Conservation (phyloP, 371 early-diverging fungal genomes). For the Actinomortierella wolfii region DNA sequence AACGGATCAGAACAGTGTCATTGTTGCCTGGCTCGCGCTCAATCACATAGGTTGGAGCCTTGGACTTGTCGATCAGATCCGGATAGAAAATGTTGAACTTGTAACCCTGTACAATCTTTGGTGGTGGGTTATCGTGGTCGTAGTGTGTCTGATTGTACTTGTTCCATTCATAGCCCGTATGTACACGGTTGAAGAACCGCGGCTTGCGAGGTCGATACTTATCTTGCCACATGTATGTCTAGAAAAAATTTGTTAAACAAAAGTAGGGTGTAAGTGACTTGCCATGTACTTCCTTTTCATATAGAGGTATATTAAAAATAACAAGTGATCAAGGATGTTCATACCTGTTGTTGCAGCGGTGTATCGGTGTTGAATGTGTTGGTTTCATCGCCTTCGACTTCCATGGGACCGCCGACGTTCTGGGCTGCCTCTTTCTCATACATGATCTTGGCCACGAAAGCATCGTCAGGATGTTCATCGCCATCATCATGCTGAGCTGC, state of each 20-base stretch:
- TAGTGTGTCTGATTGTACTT: constrained; percentile 98
- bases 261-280: not conserved
- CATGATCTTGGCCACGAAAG: constrained; percentile 42
- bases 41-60: constrained; percentile 87
- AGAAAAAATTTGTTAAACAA: constrained; percentile 1
- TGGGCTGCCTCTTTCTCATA: constrained; percentile 77
- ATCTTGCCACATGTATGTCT: constrained; percentile 85
- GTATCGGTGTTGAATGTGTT: constrained; percentile 78
- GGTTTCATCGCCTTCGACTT: constrained; percentile 10
- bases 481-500: constrained; percentile 18
- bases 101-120: constrained; percentile 97
- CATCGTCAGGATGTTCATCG: constrained; percentile 46
- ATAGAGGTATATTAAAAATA: not conserved
- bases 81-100: constrained; percentile 97
- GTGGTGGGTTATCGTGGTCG: constrained; percentile 95
- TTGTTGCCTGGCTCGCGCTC: constrained; percentile 74
- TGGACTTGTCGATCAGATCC: constrained; percentile 88
- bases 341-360: constrained; percentile 59
- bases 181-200: constrained; percentile 92
- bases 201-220: constrained; percentile 95
- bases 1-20: constrained; percentile 86
- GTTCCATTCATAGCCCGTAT: constrained; percentile 98
- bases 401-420: constrained; percentile 82
- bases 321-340: not conserved
- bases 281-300: no score